Conservation (phyloP, 176 grass and related monocot genomes). For the Dactylis glomerata region DNA sequence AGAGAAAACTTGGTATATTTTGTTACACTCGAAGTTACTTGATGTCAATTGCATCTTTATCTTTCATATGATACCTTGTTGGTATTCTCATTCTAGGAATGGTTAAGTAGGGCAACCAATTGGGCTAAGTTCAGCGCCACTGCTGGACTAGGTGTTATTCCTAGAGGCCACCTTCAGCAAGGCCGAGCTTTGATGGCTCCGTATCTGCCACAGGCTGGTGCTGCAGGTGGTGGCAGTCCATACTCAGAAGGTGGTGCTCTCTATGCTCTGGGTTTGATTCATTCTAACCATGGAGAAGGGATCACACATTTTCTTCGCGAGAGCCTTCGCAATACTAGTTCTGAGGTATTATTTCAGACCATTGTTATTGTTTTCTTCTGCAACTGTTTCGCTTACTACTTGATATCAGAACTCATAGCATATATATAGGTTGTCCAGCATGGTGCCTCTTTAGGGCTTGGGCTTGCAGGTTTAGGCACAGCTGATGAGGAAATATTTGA, state of each 20-base stretch:
- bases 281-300: slow-evolving; percentile 98
- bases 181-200: slow-evolving; percentile 97
- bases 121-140: slow-evolving; percentile 99
- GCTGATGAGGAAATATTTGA: slow-evolving; percentile 96
- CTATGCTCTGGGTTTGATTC: slow-evolving; percentile 95
- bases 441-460: slow-evolving; percentile 93
- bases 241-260: slow-evolving; percentile 98
- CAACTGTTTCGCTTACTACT: not conserved
- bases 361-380: not conserved
- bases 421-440: slow-evolving; percentile 88
- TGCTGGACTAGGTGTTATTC: slow-evolving; percentile 95
- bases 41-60: slow-evolving; percentile 1
- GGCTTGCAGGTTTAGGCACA: slow-evolving; percentile 90
- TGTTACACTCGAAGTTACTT: slow-evolving; percentile 3
- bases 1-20: slow-evolving; percentile 91
- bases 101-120: slow-evolving; percentile 96
- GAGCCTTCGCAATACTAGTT: slow-evolving; percentile 83
- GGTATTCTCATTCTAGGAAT: slow-evolving; percentile 56
- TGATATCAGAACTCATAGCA: not conserved
- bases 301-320: slow-evolving; percentile 97
- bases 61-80: slow-evolving; percentile 18
- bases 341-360: slow-evolving; percentile 55
- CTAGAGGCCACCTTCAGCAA: slow-evolving; percentile 97
- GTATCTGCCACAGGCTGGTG: slow-evolving; percentile 88
- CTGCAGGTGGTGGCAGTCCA: slow-evolving; percentile 85